Evolutionary conservation across 495 filamentous ascomycete genomes (phyloP).

Genomic region (Pyrenopolyporus hunteri): DNA sequence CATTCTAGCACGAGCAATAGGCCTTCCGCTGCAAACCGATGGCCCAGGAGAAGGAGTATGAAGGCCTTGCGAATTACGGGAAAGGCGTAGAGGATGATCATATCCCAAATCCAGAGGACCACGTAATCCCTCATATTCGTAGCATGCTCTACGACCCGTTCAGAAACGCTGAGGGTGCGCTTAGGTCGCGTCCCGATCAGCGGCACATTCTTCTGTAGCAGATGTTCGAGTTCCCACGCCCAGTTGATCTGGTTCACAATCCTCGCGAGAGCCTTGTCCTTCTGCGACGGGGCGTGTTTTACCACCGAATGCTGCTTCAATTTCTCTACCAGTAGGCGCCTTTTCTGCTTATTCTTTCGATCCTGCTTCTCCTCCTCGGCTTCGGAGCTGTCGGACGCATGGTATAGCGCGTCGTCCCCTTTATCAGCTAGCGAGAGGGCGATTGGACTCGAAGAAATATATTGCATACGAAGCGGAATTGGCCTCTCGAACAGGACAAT

Average conservation of each 20-base stretch:
- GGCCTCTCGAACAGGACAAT: conserved; percentile 88
- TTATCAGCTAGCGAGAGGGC: conserved; percentile 87
- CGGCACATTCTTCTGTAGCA: conserved; percentile 86
- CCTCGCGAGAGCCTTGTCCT: conserved; percentile 77
- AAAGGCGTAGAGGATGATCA: conserved; percentile 77
- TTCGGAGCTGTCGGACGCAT: conserved; percentile 55
- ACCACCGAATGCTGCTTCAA: conserved; percentile 85
- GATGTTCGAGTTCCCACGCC: conserved; percentile 81
- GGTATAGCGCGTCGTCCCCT: conserved; percentile 40
- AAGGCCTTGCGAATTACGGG: conserved; percentile 77
- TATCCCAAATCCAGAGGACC: conserved; percentile 69
- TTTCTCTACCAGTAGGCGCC: conserved; percentile 77
- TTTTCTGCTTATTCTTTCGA: conserved; percentile 57
- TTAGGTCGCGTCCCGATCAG: conserved; percentile 80
- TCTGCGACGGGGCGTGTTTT: conserved; percentile 74
- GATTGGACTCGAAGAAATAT: conserved; percentile 90
- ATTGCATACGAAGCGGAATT: conserved; percentile 90
- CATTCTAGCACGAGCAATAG: conserved; percentile 85
- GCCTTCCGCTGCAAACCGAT: conserved; percentile 80
- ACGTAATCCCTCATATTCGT: conserved; percentile 79
- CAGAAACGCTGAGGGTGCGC: conserved; percentile 87
- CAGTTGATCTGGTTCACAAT: conserved; percentile 98
- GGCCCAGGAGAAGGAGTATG: conserved; percentile 76
- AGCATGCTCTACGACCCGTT: conserved; percentile 93
- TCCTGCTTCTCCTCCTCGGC: conserved; percentile 70